Percentiles rank a stretch among this genome's conserved stretches.
phyloP scores from a whole-genome alignment of 768 basidiomycete genomes.

The Russula ochroleuca region DNA sequence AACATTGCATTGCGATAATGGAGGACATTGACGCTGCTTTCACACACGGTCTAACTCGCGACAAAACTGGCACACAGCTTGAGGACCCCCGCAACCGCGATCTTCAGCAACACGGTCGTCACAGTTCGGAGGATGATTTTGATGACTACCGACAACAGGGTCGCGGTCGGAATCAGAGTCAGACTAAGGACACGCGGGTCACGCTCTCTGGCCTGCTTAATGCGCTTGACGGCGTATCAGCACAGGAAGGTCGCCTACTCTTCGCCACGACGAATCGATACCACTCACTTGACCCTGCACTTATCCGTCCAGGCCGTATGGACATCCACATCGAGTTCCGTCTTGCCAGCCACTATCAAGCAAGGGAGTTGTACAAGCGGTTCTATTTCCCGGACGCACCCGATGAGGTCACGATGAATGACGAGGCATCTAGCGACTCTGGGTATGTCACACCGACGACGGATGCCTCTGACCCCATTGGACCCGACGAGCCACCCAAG shows the following conservation, averaged over 20 bases:
- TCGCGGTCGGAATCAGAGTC: background rate
- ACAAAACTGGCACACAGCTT: constrained; percentile 26
- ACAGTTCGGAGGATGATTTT: constrained; percentile 10
- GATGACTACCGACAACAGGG: constrained; percentile 11
- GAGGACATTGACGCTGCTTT: constrained; percentile 85
- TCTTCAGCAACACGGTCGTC: constrained; percentile 28
- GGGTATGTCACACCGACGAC: constrained; percentile 24
- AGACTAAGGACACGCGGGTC: constrained; percentile 35
- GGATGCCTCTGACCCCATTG: background rate
- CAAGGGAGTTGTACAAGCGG: constrained; percentile 55
- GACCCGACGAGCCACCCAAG: background rate
- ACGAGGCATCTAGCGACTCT: constrained; percentile 27
- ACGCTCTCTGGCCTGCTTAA: constrained; percentile 73
- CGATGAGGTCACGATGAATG: constrained; percentile 26
- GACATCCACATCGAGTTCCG: constrained; percentile 76
- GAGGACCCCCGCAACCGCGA: constrained; percentile 34
- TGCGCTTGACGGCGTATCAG: constrained; percentile 74
- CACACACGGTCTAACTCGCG: constrained; percentile 40
- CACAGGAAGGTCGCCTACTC: constrained; percentile 77
- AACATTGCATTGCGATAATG: constrained; percentile 71
- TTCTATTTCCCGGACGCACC: constrained; percentile 56
- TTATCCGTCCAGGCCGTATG: constrained; percentile 75
- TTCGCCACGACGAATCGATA: constrained; percentile 80
- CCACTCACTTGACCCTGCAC: constrained; percentile 62
- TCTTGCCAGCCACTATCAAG: constrained; percentile 67